Percentiles rank a stretch among this genome's conserved stretches.
phyloP scores from a whole-genome alignment of 129 eudicot species.

The Glebionis coronaria region DNA sequence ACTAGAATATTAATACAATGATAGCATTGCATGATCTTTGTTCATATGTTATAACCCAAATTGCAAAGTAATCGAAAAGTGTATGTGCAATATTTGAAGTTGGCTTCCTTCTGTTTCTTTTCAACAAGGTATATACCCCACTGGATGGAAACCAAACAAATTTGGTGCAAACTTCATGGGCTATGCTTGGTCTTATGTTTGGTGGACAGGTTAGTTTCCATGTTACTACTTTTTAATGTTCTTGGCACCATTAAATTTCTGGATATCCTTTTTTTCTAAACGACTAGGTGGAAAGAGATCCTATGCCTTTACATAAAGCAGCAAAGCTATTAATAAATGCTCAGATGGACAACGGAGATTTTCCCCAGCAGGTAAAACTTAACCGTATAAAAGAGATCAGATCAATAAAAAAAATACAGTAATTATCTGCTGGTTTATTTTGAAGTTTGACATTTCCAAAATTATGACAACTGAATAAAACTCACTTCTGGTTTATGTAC shows the following conservation, averaged over 20 bases:
- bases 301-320: conserved; percentile 30
- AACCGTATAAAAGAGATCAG: neutral
- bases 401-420: neutral
- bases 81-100: neutral
- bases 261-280: neutral
- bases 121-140: conserved; percentile 35
- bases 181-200: conserved; percentile 59
- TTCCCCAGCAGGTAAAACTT: conserved; percentile 34
- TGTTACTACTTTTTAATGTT: neutral
- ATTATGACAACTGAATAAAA: too few relatives aligned
- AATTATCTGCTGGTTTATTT: too few relatives aligned
- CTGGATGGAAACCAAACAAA: conserved; percentile 47
- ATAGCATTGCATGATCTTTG: neutral
- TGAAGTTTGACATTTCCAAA: too few relatives aligned
- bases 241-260: neutral
- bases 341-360: conserved; percentile 42
- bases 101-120: neutral
- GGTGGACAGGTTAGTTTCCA: conserved; percentile 48
- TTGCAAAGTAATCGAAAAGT: too few relatives aligned
- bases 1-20: neutral
- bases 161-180: conserved; percentile 61
- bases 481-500: too few relatives aligned
- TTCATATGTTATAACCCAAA: too few relatives aligned
- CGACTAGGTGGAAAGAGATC: conserved; percentile 30
- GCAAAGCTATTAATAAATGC: conserved; percentile 39